Base-by-base conservation (phyloP, 495 filamentous ascomycete species). In the Aspergillus sclerotiicarbonarius region DNA sequence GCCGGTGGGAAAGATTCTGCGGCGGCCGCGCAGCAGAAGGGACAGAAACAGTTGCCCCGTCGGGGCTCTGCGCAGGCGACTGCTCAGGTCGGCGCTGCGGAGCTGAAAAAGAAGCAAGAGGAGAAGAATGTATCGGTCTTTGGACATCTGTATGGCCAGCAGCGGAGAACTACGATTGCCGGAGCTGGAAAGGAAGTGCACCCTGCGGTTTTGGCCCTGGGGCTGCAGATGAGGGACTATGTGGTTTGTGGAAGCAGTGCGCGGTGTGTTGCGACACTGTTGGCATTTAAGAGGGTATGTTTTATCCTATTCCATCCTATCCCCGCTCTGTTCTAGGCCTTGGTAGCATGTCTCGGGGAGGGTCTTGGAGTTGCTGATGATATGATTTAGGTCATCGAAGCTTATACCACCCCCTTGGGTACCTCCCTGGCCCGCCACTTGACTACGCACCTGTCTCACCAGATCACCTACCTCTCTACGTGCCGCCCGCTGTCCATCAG, bases 391-490 rank as follows among this genome's bases (percentile, higher is more conserved):
- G 89, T 96, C 50, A 93, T 98, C 53, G 84, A 92, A 69, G 86
- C 90, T 18, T 98, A 98, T 65, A 90, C 85, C 19, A 98, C 93
- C 0, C 94, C 95, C 13, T 74, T 84, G 19, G 86, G 86, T 15
- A 91, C 86, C 56, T 90, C 92, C 4, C 81, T 98, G 35, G 84
- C 90, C 16, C 89, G 94, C 13, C 91, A 98, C 76, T 84, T 98
- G 62, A 92, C 91, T 25, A 87, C 89, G n/a, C 91, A 96, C 64
- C 82, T 98, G 56, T 94, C 90, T 56, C 90, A 92, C 56, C 94
- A 98, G 74, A 96, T 98, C 60, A 90, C 91, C 58, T 96, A 93
- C 67, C 85, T 98, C 30, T 89, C 88, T 44, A 91, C 91, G 56
- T 96, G 91, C 67, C 87, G 94, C 6, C 91, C 94, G 10, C 88